Evolutionary conservation across 805 yeast species (phyloP), one percentile per base, ranked within the genome.

Genomic region (Ogataea paraovalis): DNA sequence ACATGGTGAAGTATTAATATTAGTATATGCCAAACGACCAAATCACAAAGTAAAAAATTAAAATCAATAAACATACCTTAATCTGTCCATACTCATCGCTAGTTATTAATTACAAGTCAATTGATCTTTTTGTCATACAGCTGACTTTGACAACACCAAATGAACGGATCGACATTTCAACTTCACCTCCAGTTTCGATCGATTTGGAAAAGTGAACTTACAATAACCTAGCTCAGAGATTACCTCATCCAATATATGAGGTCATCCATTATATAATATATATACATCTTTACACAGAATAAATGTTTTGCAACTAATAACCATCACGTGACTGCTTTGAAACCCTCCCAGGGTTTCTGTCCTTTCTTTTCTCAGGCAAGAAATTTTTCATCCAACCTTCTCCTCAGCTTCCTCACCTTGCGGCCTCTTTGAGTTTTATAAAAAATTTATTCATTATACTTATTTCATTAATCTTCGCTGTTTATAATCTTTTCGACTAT

Each of bases 1-100:
- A 16, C 38, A 48, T 51, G 57, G 48, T 51, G 57, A 12, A 14
- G 6, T 12, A 30, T 30, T 4, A 12, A 13, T n/a, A 23, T 37
- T 37, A 37, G 39, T 37, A 20, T 25, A 25, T 25, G 28, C 10
- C 10, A 25, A 25, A 7, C 10, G 10, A n/a, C n/a, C n/a, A n/a
- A n/a, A n/a, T n/a, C 10, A 25, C 28, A 25, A 10, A 14, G 16
- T 5, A 30, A 14, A 14, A 30, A 22, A 39, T 23, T 14, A 13
- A n/a, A 39, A 39, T 39, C 1, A n/a, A n/a, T n/a, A 2, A 3
- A 5, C 28, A 22, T 39, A 39, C 30, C 30, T 22, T 16, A 39
- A 9, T 22, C 12, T 4, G 2, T 39, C 21, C 28, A 16, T 39
- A 13, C 14, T 39, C 28, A 25, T 25, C 28, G 6, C 10, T 25